phyloP scores from a whole-genome alignment of 2,329 filamentous ascomycete genomes.

The Penicillium brasilianum region DNA sequence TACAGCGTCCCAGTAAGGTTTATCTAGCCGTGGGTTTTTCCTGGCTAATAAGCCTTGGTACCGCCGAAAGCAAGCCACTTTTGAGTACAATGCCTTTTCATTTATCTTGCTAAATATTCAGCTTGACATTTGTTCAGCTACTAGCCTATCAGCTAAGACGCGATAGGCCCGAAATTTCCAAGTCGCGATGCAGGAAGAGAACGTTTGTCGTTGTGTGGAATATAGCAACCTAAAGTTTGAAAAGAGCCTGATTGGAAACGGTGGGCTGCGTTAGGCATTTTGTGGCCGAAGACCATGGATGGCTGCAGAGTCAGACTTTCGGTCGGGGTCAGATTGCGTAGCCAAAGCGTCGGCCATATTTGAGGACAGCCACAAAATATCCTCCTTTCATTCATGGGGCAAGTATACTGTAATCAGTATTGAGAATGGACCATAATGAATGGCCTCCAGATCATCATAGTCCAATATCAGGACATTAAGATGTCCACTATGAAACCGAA shows the following conservation, averaged over 20 bases:
- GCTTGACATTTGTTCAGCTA: not conserved
- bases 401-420: too few relatives aligned
- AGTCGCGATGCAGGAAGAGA: not conserved
- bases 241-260: not conserved
- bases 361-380: too few relatives aligned
- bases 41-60: not conserved
- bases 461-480: too few relatives aligned
- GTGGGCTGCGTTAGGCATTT: not conserved
- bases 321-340: not conserved
- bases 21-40: not conserved
- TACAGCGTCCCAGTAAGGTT: not conserved
- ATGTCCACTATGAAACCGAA: too few relatives aligned
- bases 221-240: not conserved
- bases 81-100: not conserved
- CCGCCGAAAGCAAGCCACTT: not conserved
- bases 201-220: not conserved
- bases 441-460: too few relatives aligned
- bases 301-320: not conserved
- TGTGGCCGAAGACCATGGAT: not conserved
- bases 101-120: not conserved
- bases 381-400: too few relatives aligned
- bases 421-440: too few relatives aligned
- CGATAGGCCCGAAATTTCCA: not conserved
- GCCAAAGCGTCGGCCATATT: not conserved
- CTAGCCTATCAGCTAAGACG: not conserved